These are phyloP conservation scores for Bocquillonia castaneifolia DNA, from an alignment of 441 rosid species.

Conservation along the genomic window DNA sequence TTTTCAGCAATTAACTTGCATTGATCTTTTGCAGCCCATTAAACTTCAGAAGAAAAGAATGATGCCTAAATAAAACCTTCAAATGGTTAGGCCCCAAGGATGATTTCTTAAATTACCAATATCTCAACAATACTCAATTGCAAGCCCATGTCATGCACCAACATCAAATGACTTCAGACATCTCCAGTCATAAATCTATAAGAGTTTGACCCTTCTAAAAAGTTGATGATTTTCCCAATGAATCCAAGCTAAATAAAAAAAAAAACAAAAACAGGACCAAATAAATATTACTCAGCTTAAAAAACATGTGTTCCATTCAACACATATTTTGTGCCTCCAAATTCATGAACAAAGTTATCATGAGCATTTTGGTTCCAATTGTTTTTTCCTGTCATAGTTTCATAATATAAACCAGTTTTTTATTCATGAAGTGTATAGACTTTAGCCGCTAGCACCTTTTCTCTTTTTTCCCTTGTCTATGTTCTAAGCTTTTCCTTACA, in stretches of 20 bases:
- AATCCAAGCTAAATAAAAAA: not conserved
- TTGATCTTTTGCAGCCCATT: not conserved
- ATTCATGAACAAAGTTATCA: not conserved
- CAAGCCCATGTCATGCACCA: not conserved
- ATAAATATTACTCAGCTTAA: not conserved
- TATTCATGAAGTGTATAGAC: not conserved
- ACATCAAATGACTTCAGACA: not conserved
- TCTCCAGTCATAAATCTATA: not conserved
- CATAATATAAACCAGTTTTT: not conserved
- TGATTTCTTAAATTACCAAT: not conserved
- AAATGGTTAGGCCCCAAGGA: not conserved
- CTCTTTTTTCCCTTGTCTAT: not conserved
- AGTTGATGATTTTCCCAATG: not conserved
- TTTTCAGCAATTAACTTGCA: not conserved
- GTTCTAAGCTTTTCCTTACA: not conserved
- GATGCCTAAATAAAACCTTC: not conserved
- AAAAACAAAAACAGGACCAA: not conserved
- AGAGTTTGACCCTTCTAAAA: not conserved
- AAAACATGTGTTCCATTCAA: not conserved
- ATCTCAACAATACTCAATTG: conserved; percentile 6
- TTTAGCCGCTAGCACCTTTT: not conserved
- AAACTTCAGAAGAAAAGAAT: not conserved
- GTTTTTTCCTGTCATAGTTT: not conserved
- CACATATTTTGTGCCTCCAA: not conserved
- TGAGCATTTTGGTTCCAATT: not conserved